phyloP scores from a whole-genome alignment of 73 alveolate species.

The Tetrahymena thermophila region DNA sequence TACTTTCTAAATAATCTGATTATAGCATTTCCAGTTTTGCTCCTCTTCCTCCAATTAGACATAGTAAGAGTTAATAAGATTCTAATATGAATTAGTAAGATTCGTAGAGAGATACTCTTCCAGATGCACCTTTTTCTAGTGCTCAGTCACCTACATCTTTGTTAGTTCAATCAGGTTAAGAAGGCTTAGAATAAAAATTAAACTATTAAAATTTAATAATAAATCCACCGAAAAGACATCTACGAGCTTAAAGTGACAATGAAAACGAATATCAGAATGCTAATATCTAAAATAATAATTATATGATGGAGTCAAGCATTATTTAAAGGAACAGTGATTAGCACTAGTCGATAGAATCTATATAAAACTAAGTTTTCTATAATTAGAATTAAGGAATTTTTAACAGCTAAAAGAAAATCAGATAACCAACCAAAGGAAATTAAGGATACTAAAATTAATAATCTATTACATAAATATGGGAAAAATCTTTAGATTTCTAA shows the following conservation, averaged over 20 bases:
- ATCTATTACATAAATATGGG: background rate
- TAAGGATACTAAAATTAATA: background rate
- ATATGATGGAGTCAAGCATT: background rate
- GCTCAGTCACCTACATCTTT: background rate
- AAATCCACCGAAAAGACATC: background rate
- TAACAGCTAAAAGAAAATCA: background rate
- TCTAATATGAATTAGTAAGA: background rate
- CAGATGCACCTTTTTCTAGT: background rate
- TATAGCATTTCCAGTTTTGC: background rate
- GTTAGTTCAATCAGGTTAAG: background rate
- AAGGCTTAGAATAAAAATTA: background rate
- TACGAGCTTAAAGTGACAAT: background rate
- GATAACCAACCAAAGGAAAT: background rate
- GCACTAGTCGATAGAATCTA: background rate
- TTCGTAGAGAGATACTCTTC: background rate
- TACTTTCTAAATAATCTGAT: background rate
- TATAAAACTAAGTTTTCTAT: background rate
- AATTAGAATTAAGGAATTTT: background rate
- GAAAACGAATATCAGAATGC: background rate
- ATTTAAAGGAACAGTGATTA: background rate
- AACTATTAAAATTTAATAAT: background rate
- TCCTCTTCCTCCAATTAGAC: background rate
- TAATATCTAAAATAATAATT: background rate
- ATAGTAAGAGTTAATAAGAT: background rate
- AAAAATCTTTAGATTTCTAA: background rate